Base-by-base conservation (phyloP, 2,329 filamentous ascomycete genomes). In the Cercospora zeae-maydis region DNA sequence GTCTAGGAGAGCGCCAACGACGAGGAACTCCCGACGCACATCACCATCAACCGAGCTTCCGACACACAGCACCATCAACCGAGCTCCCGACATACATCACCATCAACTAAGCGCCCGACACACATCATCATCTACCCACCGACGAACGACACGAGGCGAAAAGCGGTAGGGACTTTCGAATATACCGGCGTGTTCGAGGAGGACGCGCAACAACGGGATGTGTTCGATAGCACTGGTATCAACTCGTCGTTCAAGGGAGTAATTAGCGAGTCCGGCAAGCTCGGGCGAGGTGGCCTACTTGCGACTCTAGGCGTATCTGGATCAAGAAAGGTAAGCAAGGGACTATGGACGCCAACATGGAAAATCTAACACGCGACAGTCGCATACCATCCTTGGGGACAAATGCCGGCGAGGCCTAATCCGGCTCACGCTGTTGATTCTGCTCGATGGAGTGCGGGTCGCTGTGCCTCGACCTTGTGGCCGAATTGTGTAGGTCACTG, bases 151-250 rank as follows among this genome's bases (percentile, higher is more conserved):
- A 84, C 86, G 65, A 85, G 93, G 61, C 91, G 93, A 69, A 86
- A 93, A 51, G 92, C 93, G 0, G 86, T 97, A 36, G 95, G 99
- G 76, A 92, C 90, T 74, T 99, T 98, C 75, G 91, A 88, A 1
- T 99, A 99, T 73, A 99, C 95, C 0, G 87, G 87, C 66, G 92
- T 99, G 0, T 97, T 98, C 70, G 90, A 96, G 70, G 93, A 98
- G 73, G 83, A 89, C 71, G 88, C 92, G 1, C 86, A 85, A 5
- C 95, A 99, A 74, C 81, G 95, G 30, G 92, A 97, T 72, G 79
- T 99, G 9, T 97, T 99, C 74, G 84, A 91, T 68, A 88, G 88
- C 71, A 91, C 89, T 0, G 88, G 89, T 24, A 85, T 96, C 49
- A 79, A 89, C 11, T 83, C 86, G 0, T 81, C 97, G 49, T 84